phyloP scores from a whole-genome alignment of 768 basidiomycete genomes.

The Tylopilus sp. region DNA sequence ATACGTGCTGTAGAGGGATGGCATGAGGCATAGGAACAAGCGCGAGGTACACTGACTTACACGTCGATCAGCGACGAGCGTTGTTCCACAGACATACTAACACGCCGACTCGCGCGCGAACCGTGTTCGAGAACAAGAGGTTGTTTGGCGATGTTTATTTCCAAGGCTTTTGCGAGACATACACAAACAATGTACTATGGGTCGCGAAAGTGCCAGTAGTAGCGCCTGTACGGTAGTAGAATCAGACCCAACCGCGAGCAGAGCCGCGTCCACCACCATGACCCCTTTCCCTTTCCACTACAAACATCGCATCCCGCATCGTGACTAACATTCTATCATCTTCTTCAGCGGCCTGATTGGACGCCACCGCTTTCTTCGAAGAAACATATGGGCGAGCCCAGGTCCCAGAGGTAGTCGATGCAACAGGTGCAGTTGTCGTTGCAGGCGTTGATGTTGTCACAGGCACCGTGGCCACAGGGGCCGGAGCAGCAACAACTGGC shows the following conservation, averaged over 20 bases:
- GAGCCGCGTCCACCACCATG: slow-evolving; percentile 81
- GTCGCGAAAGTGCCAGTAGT: no score
- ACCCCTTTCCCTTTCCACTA: slow-evolving; percentile 76
- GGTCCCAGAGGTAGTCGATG: slow-evolving; percentile 25
- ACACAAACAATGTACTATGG: no score
- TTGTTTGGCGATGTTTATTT: slow-evolving; percentile 26
- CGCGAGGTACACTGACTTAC: slow-evolving; percentile 31
- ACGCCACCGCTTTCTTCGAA: slow-evolving; percentile 41
- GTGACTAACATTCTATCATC: slow-evolving; percentile 61
- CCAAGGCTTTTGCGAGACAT: slow-evolving; percentile 22
- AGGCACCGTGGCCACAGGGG: slow-evolving; percentile 26
- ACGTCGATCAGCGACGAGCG: slow-evolving; percentile 72
- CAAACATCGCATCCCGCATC: slow-evolving; percentile 81
- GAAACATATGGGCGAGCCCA: slow-evolving; percentile 68
- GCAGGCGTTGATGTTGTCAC: slow-evolving; percentile 27
- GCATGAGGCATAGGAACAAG: neutral
- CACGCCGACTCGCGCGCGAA: neutral
- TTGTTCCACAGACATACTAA: slow-evolving; percentile 44
- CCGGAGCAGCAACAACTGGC: slow-evolving; percentile 31
- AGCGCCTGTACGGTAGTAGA: neutral
- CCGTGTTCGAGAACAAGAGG: slow-evolving; percentile 5
- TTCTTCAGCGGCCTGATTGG: slow-evolving; percentile 46
- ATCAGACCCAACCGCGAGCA: slow-evolving; percentile 62
- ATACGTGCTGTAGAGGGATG: slow-evolving; percentile 48
- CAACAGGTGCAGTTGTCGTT: slow-evolving; percentile 32